Evolutionary conservation across 2,329 filamentous ascomycete genomes (phyloP), one percentile per base, ranked within the genome.

Genomic region (Aspergillus sp.): DNA sequence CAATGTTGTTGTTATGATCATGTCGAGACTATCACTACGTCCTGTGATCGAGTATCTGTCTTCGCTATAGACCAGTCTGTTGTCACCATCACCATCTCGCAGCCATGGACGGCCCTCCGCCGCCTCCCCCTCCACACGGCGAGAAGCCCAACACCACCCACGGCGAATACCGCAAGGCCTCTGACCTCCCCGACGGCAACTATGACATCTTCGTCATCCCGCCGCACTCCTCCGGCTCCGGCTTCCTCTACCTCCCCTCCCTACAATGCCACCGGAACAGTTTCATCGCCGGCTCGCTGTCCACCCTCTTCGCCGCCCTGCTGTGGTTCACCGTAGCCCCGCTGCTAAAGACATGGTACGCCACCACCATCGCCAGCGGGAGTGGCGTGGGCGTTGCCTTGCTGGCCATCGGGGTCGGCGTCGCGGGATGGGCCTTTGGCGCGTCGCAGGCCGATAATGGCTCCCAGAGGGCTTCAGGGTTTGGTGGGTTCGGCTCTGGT

Each of bases 191-290:
- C 2, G 72, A 82, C 1, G 88, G 89, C 34, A 93, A 91, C 56
- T 96, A 94, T 62, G 89, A 96, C 66, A 93, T 96, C 55, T 95
- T 95, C 66, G 82, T 95, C 57, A 88, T 96, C 51, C 89, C 89
- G 5, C 85, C 88, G 29, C 86, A 94, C 59, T 89, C 86, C 8
- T 74, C 88, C 5, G 89, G 89, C 33, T 77, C 79, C 0, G 89
- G 89, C 20, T 95, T 95, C 60, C 68, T 96, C 16, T 95, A 96
- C 58, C 74, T 96, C n/a, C 89, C 89, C 0, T 94, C 88, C 0
- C 61, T 96, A 40, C 75, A 81, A 52, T 82, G 85, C 13, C 84
- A 91, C 51, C 72, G 81, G 51, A 94, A 94, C 60, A 93, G 85
- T 62, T 96, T 95, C 58, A 72, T 86, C 14, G 86, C 88, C 3